Conservation (phyloP, 2,329 filamentous ascomycete species). For the Botrytis fabae region DNA sequence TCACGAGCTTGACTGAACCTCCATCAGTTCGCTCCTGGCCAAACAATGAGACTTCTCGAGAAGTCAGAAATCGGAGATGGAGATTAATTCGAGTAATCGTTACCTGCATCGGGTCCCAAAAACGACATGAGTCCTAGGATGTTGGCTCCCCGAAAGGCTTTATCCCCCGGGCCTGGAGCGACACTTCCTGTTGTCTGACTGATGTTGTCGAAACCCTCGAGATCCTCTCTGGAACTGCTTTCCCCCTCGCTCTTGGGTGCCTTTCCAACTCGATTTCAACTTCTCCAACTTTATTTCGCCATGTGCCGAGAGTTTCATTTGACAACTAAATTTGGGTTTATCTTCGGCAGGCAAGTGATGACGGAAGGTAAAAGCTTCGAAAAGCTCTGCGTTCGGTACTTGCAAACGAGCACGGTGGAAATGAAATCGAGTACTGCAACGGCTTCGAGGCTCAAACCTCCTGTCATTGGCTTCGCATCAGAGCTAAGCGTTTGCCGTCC, state of each 20-base stretch:
- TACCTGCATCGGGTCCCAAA: not conserved
- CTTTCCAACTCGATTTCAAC: not conserved
- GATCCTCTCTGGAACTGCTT: not conserved
- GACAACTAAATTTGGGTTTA: not conserved
- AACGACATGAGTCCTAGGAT: not conserved
- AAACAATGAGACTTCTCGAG: not conserved
- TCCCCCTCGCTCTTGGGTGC: not conserved
- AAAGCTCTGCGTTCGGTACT: not conserved
- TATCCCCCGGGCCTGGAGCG: not conserved
- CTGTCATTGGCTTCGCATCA: not conserved
- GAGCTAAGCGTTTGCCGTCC: not conserved
- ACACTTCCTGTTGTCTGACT: constrained; percentile 1
- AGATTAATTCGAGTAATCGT: not conserved
- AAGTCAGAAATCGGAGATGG: not conserved
- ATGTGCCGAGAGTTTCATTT: not conserved
- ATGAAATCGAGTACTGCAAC: not conserved
- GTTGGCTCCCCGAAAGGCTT: not conserved
- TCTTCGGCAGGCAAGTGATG: constrained; percentile 2
- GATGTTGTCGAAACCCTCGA: not conserved
- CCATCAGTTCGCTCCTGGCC: not conserved
- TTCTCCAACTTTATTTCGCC: not conserved
- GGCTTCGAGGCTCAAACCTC: not conserved
- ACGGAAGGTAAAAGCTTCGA: not conserved
- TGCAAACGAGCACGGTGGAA: not conserved
- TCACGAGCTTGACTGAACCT: not conserved